Evolutionary conservation across 176 grass and related monocot genomes (phyloP), one percentile per base, ranked within the genome.

Genomic region (Carex myosuroides): DNA sequence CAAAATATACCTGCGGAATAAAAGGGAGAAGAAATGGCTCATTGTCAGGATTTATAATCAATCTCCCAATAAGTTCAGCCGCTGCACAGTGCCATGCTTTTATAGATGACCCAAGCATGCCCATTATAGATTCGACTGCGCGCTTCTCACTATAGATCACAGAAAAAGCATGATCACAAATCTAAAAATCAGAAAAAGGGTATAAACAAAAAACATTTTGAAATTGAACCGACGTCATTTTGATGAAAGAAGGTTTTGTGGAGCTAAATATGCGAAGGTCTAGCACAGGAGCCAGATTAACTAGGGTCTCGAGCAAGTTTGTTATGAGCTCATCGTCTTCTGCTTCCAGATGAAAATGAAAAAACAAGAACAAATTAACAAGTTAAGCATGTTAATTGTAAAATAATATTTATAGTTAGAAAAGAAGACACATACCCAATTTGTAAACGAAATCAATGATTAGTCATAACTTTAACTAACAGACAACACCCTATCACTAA

Each of bases 41-140:
- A 70, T 98, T 98, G 77, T 98, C 95, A 83, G 95, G 95, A 92
- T 98, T 98, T 88, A 98, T 92, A 89, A 98, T 91, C 64, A 98
- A 61, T 60, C 96, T 91, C 30, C 96, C 96, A 90, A 95, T 89
- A 85, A 98, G 87, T 90, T 98, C 96, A 86, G 96, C 91, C 72
- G 96, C 96, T 64, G 93, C 92, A 89, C 96, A 98, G 59, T 95
- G 89, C 96, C 96, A 98, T 16, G 89, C 86, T 86, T 93, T 98
- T 30, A 98, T 84, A 24, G 96, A 93, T 86, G 93, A 98, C 67
- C 88, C 71, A 62, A 98, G 91, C 92, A 98, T 95, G 67, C 92
- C 89, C 96, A 98, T 95, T 85, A 98, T 95, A 82, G 93, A 89
- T 76, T 93, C 83, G 87, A 98, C 93, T 81, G 92, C 96, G 65